Percentiles rank a stretch among this genome's conserved stretches.
Conservation (phyloP, 1,139 yeast species). For the Suhomyces maxii region DNA sequence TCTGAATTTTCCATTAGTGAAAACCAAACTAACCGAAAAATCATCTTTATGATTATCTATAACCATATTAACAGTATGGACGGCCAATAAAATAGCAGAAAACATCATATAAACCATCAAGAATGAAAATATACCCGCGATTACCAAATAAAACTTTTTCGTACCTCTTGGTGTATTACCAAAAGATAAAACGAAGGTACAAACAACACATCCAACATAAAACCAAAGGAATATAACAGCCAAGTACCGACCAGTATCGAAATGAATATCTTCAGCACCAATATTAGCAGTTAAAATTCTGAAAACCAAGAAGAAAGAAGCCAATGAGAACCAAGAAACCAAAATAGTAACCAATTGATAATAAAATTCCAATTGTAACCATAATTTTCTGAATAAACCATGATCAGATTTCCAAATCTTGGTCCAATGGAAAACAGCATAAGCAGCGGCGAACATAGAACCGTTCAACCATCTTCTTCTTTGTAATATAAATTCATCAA, state of each 20-base stretch:
- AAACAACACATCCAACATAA: conserved; percentile 25
- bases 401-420: conserved; percentile 71
- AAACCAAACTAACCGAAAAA: conserved; percentile 48
- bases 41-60: conserved; percentile 41
- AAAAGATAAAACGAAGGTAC: conserved; percentile 28
- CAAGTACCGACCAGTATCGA: conserved; percentile 24
- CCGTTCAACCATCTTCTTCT: conserved; percentile 87
- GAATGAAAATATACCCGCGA: conserved; percentile 26
- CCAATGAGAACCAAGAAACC: conserved; percentile 80
- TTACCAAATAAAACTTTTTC: conserved; percentile 21
- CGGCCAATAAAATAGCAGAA: conserved; percentile 83
- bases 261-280: conserved; percentile 47
- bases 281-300: conserved; percentile 58
- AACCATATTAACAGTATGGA: conserved; percentile 57
- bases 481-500: conserved; percentile 73
- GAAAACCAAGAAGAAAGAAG: conserved; percentile 75
- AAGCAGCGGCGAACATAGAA: conserved; percentile 78
- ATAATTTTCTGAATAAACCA: conserved; percentile 57
- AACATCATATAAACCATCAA: conserved; percentile 35
- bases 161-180: conserved; percentile 31
- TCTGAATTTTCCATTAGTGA: conserved; percentile 67
- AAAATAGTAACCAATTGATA: conserved; percentile 66
- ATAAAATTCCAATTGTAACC: conserved; percentile 67
- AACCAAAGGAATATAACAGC: conserved; percentile 26
- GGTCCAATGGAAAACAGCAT: conserved; percentile 70